phyloP scores from a whole-genome alignment of 2,329 filamentous ascomycete genomes.

The Colletotrichum costaricense region DNA sequence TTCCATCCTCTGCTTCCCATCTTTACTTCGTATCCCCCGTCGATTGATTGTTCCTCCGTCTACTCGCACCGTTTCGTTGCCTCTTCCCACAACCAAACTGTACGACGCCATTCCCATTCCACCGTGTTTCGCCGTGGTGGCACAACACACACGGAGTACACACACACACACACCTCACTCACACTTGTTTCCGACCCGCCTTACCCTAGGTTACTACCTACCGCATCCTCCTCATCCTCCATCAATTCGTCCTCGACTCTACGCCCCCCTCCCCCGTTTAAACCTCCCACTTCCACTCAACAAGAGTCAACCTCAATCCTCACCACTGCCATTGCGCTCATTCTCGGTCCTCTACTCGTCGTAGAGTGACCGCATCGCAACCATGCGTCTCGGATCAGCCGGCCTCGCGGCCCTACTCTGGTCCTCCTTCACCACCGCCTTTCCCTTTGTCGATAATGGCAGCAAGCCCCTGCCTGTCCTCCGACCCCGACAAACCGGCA shows the following conservation, averaged over 20 bases:
- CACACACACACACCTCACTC: not conserved
- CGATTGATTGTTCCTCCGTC: not conserved
- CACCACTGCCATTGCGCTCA: not conserved
- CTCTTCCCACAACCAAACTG: constrained; percentile 6
- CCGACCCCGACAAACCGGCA: constrained; percentile 22
- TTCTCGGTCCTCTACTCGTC: not conserved
- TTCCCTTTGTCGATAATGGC: constrained; percentile 7
- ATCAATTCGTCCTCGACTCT: not conserved
- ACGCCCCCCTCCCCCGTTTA: not conserved
- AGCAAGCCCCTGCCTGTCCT: constrained; percentile 21
- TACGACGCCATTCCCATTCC: constrained; percentile 25
- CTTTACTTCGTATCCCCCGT: not conserved
- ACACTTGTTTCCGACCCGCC: not conserved
- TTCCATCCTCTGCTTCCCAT: not conserved
- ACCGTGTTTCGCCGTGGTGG: constrained; percentile 31
- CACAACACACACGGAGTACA: not conserved
- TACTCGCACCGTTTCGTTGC: not conserved
- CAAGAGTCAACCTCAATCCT: not conserved
- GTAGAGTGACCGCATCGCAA: constrained; percentile 18
- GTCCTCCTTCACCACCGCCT: constrained; percentile 17
- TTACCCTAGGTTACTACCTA: not conserved
- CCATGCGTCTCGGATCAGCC: constrained; percentile 28
- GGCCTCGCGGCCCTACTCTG: constrained; percentile 33
- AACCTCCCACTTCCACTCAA: not conserved
- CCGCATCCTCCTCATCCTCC: not conserved